Percentiles rank a stretch among this genome's conserved stretches.
phyloP scores from a whole-genome alignment of 2,329 filamentous ascomycete species.

The Botryotinia calthae region DNA sequence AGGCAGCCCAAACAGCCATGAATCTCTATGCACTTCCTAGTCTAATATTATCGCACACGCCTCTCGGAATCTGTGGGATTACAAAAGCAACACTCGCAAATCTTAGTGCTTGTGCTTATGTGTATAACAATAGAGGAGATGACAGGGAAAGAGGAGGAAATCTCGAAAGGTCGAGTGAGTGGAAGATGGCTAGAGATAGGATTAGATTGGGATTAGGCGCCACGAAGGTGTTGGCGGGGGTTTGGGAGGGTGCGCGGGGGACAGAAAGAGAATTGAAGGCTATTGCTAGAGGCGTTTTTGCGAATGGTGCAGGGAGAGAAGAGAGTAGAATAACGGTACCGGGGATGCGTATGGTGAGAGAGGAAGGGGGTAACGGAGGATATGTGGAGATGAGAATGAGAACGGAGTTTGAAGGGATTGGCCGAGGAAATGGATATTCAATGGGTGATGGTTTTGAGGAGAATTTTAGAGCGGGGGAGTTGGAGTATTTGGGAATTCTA shows the following conservation, averaged over 20 bases:
- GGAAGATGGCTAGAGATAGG: slow-evolving; percentile 48
- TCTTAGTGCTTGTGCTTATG: slow-evolving; percentile 57
- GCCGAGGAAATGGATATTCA: not conserved
- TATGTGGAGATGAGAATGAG: not conserved
- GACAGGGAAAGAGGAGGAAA: not conserved
- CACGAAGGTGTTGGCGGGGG: slow-evolving; percentile 53
- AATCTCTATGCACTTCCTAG: slow-evolving; percentile 53
- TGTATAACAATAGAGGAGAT: slow-evolving; percentile 36
- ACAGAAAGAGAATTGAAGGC: slow-evolving; percentile 48
- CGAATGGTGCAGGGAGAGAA: not conserved
- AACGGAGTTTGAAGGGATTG: not conserved
- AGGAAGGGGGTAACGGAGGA: not conserved
- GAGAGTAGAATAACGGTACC: too few relatives aligned
- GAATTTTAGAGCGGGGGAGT: not conserved
- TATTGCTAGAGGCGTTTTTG: slow-evolving; percentile 29
- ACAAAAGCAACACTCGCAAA: slow-evolving; percentile 57
- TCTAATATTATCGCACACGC: slow-evolving; percentile 53
- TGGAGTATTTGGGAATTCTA: slow-evolving; percentile 11
- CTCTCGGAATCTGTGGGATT: slow-evolving; percentile 56
- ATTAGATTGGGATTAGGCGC: slow-evolving; percentile 59
- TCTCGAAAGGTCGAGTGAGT: slow-evolving; percentile 37
- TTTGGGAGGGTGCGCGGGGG: slow-evolving; percentile 56
- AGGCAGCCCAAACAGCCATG: slow-evolving; percentile 57
- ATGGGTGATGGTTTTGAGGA: not conserved
- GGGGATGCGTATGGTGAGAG: not conserved